Evolutionary conservation across 768 basidiomycete genomes (phyloP), one percentile per base, ranked within the genome.

Genomic region (Panellus pusillus): DNA sequence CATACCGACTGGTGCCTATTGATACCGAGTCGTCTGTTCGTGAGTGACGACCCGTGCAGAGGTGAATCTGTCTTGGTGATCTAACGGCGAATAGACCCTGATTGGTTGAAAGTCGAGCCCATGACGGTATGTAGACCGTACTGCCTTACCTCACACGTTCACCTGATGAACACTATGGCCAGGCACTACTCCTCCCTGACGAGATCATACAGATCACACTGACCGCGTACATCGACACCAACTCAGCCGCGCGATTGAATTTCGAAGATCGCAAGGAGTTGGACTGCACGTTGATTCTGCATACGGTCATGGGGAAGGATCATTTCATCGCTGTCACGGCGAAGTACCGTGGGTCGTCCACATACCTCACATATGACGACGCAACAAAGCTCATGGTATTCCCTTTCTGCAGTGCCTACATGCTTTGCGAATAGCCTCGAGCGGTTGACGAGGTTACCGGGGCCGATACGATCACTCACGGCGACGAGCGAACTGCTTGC

Each of bases 261-360:
- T 47, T 76, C 1, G 66, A 24, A 24, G 24, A 68, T n/a, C 61
- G 70, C 28, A 69, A 73, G 27, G 71, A 70, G 37, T 69, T 93
- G 2, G 76, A 77, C n/a, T 74, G 71, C 39, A 86, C 82, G 1
- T 72, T 93, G 27, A 84, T 91, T 48, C 64, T 93, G 31, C 91
- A 90, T 63, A 84, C 83, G 1, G 70, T 82, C 14, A 71, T 85
- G 40, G 91, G 89, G 1, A 81, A 86, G 63, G 91, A 93, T 60
- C 78, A 87, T 60, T 91, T 91, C 60, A 74, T 93, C 11, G 69
- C 79, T 1, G 71, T 91, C 37, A 68, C 74, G 12, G 91, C 80
- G 42, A 71, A 82, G 68, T 93, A 88, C 63, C 76, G 90, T 92
- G 61, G 45, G 15, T 9, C 13, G n/a, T 27, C 4, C 8, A 19